phyloP scores from a whole-genome alignment of 768 basidiomycete genomes.

The Neoboletus magnificus region DNA sequence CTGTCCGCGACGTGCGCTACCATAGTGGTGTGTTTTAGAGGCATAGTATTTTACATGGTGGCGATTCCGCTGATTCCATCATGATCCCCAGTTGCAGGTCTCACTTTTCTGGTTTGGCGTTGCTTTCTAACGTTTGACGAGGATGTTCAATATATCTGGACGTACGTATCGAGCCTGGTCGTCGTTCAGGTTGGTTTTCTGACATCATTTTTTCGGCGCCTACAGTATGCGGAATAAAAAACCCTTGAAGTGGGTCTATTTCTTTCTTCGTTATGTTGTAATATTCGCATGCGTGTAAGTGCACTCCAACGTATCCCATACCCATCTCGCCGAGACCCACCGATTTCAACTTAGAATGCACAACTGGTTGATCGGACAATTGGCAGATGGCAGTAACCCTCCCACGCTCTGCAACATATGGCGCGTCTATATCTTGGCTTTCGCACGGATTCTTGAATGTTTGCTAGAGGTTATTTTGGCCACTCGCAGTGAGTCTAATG shows the following conservation, averaged over 20 bases:
- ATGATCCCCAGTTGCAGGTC: too few relatives aligned
- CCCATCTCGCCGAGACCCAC: not conserved
- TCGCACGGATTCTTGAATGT: constrained; percentile 8
- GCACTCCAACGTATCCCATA: not conserved
- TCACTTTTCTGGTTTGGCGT: too few relatives aligned
- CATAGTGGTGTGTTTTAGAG: too few relatives aligned
- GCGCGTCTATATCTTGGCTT: not conserved
- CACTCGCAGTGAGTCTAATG: constrained; percentile 9
- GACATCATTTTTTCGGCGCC: not conserved
- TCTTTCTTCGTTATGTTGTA: constrained; percentile 27
- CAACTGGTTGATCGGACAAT: constrained; percentile 4
- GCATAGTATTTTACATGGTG: too few relatives aligned
- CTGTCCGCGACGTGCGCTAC: too few relatives aligned
- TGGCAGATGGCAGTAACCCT: constrained; percentile 13
- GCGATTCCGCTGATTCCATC: too few relatives aligned
- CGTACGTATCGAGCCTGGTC: not conserved
- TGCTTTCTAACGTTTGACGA: too few relatives aligned
- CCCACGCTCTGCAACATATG: constrained; percentile 8
- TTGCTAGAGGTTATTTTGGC: constrained; percentile 18
- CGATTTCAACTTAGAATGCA: constrained; percentile 10
- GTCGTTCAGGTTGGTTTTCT: not conserved
- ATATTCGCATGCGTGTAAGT: constrained; percentile 23
- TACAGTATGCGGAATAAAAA: constrained; percentile 23
- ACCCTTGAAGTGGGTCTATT: constrained; percentile 30
- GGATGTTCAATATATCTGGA: too few relatives aligned